Percentiles rank a stretch among this genome's conserved stretches.
These are phyloP conservation scores for Macrolepiota dolichaula DNA, from an alignment of 768 basidiomycete genomes.

Conservation along the genomic window DNA sequence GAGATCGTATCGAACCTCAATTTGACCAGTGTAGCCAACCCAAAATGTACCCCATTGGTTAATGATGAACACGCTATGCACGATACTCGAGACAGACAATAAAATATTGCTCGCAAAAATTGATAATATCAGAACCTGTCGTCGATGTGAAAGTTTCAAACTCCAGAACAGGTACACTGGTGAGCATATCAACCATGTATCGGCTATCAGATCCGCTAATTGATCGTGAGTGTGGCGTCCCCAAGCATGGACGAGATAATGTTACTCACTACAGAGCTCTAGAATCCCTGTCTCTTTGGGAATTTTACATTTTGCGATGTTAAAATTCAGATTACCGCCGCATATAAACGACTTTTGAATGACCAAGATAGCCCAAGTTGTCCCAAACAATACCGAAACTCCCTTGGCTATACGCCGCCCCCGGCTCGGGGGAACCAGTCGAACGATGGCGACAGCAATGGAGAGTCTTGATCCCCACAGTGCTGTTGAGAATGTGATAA, in stretches of 20 bases:
- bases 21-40: constrained; percentile 8
- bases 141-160: constrained; percentile 16
- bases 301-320: constrained; percentile 1
- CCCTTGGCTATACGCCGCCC: constrained; percentile 3
- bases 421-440: constrained; percentile 5
- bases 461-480: constrained; percentile 17
- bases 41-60: not conserved
- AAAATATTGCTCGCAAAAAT: constrained; percentile 22
- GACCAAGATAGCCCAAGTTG: constrained; percentile 7
- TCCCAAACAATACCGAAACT: constrained; percentile 7
- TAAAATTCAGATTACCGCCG: not conserved
- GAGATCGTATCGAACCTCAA: constrained; percentile 16
- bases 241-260: not conserved
- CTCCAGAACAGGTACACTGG: constrained; percentile 21
- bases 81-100: constrained; percentile 16
- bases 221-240: not conserved
- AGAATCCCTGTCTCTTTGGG: constrained; percentile 2
- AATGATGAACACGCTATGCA: constrained; percentile 15
- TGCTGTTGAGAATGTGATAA: not conserved
- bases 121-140: constrained; percentile 19
- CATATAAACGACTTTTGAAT: constrained; percentile 14
- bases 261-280: constrained; percentile 10
- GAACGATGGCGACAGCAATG: constrained; percentile 16
- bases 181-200: constrained; percentile 21
- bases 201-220: constrained; percentile 19